Evolutionary conservation across 129 eudicot genomes (phyloP), one percentile per base, ranked within the genome.

Genomic region (Silybum marianum): DNA sequence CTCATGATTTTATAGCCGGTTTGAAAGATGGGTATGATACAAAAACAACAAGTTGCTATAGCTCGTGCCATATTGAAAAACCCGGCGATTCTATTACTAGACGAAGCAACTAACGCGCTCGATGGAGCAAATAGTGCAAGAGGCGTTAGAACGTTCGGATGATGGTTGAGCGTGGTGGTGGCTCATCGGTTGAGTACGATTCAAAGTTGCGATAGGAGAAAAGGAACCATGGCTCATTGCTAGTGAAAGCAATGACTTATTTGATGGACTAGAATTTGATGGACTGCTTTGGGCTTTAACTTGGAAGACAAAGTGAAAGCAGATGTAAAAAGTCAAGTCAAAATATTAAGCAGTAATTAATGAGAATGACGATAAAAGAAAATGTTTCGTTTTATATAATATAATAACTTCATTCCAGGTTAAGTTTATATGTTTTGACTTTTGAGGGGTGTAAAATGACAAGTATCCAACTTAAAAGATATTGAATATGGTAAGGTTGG

Each of bases 31-130:
- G 95, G 23, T 90, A 88, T 65, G 88, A 84, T 3, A 90, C 95
- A 89, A 70, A 87, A 87, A 73, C 93, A 89, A 72, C 84, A 89
- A 6, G 83, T 89, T 19, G 93, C 90, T 0, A 89, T 89, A 2
- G 89, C 90, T 0, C 84, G 90, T 16, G 93, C 93, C 11, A 84
- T 89, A 38, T 67, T 89, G 65, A 89, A 87, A 77, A 85, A 89
- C 68, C 90, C 90, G 0, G 81, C 86, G 0, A 74, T 89, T 2
- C 69, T 87, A 69, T 69, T 89, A 46, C 58, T 89, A 26, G 93
- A 89, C 21, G 96, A 91, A 79, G 96, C 96, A 1, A 91, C 96
- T 9, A 91, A 93, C 48, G 96, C 96, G 4, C 81, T 91, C 13
- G 96, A 91, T 51, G 6, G 96, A 91, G 86, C 84, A 89, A 72